phyloP scores from a whole-genome alignment of 495 filamentous ascomycete genomes.

The Aspergillus sclerotioniger region DNA sequence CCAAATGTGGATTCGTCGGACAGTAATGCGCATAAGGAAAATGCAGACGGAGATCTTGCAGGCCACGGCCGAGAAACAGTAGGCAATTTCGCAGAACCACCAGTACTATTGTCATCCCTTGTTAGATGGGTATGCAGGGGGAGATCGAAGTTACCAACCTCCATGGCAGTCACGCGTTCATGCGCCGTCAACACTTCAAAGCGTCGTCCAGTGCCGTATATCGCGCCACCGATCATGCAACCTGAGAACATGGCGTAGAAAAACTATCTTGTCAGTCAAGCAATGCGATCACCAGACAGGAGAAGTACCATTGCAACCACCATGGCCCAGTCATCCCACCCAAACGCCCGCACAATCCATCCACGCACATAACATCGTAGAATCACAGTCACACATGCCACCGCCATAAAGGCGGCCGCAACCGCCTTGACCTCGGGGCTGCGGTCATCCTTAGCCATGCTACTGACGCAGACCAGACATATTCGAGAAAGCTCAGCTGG shows the following conservation, averaged over 20 bases:
- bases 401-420: slow-evolving; percentile 37
- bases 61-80: slow-evolving; percentile 40
- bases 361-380: slow-evolving; percentile 45
- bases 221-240: slow-evolving; percentile 40
- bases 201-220: slow-evolving; percentile 36
- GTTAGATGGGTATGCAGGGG: background rate
- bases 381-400: slow-evolving; percentile 36
- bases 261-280: no score
- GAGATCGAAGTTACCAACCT: slow-evolving; percentile 18
- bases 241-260: slow-evolving; percentile 34
- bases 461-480: slow-evolving; percentile 9
- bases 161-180: slow-evolving; percentile 37
- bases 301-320: slow-evolving; percentile 34
- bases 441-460: slow-evolving; percentile 26
- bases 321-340: slow-evolving; percentile 44
- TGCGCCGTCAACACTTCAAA: slow-evolving; percentile 25
- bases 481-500: background rate
- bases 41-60: slow-evolving; percentile 47
- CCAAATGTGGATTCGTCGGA: slow-evolving; percentile 33
- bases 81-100: slow-evolving; percentile 45
- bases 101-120: slow-evolving; percentile 29
- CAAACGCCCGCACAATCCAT: slow-evolving; percentile 40
- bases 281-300: background rate
- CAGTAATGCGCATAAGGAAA: slow-evolving; percentile 48
- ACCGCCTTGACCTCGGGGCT: slow-evolving; percentile 30